A percentile compares a stretch with the other conserved stretches of the same genome.
Conservation (phyloP, 495 filamentous ascomycete species). For the Usnea hakonensis region DNA sequence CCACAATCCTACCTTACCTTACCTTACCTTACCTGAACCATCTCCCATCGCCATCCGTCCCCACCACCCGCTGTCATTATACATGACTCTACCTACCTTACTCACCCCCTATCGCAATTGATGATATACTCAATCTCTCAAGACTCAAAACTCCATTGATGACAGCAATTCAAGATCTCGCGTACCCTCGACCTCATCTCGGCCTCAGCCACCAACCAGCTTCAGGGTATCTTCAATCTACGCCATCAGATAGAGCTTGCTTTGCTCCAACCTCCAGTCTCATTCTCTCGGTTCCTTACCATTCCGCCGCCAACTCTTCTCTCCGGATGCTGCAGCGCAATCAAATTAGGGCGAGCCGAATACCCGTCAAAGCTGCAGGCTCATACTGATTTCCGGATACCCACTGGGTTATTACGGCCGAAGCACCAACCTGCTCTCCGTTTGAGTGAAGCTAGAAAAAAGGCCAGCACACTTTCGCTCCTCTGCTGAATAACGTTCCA, state of each 20-base stretch:
- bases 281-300: not conserved
- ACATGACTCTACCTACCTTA: not conserved
- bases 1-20: not conserved
- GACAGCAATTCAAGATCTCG: not conserved
- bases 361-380: not conserved
- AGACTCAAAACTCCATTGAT: not conserved
- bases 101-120: not conserved
- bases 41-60: not conserved
- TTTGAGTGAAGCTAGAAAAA: not conserved
- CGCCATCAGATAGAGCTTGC: constrained; percentile 4
- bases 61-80: not conserved
- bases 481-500: not conserved
- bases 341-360: not conserved
- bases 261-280: not conserved
- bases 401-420: not conserved
- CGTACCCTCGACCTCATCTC: not conserved
- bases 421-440: not conserved
- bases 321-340: constrained; percentile 2
- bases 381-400: not conserved
- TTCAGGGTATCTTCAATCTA: not conserved
- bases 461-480: not conserved
- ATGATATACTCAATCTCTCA: not conserved
- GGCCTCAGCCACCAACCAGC: constrained; percentile 1
- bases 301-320: not conserved
- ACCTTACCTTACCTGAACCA: not conserved